Evolutionary conservation across 2,329 filamentous ascomycete species (phyloP).

Genomic region (Fusarium protoensiforme): DNA sequence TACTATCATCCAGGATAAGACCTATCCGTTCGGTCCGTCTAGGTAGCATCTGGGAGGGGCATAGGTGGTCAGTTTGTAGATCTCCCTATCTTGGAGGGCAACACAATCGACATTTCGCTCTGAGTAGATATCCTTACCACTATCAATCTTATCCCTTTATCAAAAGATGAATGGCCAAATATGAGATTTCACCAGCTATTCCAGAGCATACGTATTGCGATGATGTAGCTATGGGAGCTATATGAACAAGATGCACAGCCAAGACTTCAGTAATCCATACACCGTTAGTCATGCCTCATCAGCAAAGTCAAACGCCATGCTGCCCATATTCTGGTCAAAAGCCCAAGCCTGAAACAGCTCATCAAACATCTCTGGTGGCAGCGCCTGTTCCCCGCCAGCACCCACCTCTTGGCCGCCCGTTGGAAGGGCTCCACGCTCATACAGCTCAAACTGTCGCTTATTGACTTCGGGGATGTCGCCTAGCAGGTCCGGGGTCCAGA

Average conservation of each 20-base stretch:
- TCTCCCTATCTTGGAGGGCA: too few species aligned
- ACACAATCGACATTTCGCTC: too few species aligned
- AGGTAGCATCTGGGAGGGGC: too few species aligned
- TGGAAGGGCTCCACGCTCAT: slow-evolving; percentile 15
- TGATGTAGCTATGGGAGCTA: background rate
- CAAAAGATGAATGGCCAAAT: background rate
- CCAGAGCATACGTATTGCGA: too few species aligned
- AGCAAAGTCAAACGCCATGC: slow-evolving; percentile 24
- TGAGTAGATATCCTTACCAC: too few species aligned
- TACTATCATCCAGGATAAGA: background rate
- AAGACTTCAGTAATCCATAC: background rate
- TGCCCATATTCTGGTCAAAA: slow-evolving; percentile 26
- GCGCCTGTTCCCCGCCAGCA: background rate
- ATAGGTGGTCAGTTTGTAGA: too few species aligned
- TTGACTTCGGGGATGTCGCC: slow-evolving; percentile 23
- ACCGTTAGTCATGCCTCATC: background rate
- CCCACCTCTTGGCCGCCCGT: background rate
- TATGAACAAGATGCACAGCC: background rate
- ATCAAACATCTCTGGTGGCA: slow-evolving; percentile 18
- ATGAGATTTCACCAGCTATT: too few species aligned
- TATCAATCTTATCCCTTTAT: too few species aligned
- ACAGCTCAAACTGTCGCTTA: slow-evolving; percentile 21
- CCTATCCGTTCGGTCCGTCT: background rate
- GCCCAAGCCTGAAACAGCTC: slow-evolving; percentile 31
- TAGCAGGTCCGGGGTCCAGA: slow-evolving; percentile 16